Percentiles rank a stretch among this genome's conserved stretches.
These are phyloP conservation scores for Backusella tarrabulga DNA, from an alignment of 192 early-diverging fungal genomes.

Conservation along the genomic window DNA sequence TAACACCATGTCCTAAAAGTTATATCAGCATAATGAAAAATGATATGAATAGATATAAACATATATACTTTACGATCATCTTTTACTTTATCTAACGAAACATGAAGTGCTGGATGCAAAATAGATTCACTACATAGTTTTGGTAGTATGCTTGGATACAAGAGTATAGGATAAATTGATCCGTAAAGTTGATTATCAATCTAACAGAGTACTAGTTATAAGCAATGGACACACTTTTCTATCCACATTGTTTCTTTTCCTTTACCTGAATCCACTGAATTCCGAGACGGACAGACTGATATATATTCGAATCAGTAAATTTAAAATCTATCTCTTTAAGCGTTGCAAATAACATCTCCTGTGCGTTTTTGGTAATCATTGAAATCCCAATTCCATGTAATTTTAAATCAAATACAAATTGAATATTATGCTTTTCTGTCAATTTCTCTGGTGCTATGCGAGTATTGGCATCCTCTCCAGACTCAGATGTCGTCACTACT, in stretches of 20 bases:
- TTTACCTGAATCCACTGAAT: constrained; percentile 71
- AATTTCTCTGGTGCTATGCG: not conserved
- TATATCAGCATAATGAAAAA: not conserved
- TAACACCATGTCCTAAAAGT: constrained; percentile 68
- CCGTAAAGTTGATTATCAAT: constrained; percentile 86
- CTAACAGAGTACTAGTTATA: constrained; percentile 30
- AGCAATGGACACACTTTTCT: not conserved
- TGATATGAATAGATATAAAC: not conserved
- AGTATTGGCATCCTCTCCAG: constrained; percentile 16
- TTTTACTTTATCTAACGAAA: constrained; percentile 74
- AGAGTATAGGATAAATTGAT: constrained; percentile 71
- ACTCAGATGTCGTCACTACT: not conserved
- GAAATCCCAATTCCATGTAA: constrained; percentile 82
- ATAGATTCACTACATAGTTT: constrained; percentile 47
- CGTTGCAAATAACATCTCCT: constrained; percentile 79
- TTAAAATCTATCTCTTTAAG: constrained; percentile 66
- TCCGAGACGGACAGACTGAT: constrained; percentile 58
- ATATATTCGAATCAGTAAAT: constrained; percentile 63
- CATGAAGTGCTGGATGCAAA: constrained; percentile 49
- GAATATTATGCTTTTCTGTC: constrained; percentile 19
- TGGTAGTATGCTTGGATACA: constrained; percentile 80
- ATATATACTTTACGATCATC: constrained; percentile 48
- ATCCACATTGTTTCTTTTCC: too few relatives aligned
- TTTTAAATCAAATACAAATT: constrained; percentile 51
- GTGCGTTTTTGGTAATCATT: constrained; percentile 55